Evolutionary conservation across 2,329 filamentous ascomycete species (phyloP).

Genomic region (Saccharata proteae): DNA sequence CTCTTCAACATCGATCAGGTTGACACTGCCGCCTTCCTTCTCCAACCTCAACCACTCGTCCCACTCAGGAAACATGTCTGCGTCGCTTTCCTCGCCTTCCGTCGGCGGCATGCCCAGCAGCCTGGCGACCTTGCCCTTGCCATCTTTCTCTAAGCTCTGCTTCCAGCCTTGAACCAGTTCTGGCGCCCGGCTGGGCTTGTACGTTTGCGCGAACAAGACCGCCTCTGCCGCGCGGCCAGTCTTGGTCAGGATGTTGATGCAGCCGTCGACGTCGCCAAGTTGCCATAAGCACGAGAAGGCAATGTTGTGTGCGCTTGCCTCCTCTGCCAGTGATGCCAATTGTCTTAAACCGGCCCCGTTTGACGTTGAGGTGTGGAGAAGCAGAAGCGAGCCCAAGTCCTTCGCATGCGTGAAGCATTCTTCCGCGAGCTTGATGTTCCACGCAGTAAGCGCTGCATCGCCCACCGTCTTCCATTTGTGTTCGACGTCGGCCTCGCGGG

Average conservation of each 20-base stretch:
- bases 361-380: slow-evolving; percentile 77
- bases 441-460: slow-evolving; percentile 73
- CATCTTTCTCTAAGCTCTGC: slow-evolving; percentile 64
- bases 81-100: slow-evolving; percentile 47
- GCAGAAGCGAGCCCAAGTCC: slow-evolving; percentile 76
- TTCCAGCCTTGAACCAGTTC: slow-evolving; percentile 71
- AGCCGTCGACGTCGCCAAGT: slow-evolving; percentile 68
- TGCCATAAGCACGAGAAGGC: slow-evolving; percentile 88
- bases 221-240: slow-evolving; percentile 77
- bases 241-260: slow-evolving; percentile 64
- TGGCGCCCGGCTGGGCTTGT: slow-evolving; percentile 68
- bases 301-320: slow-evolving; percentile 75
- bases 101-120: slow-evolving; percentile 64
- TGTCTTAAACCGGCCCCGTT: slow-evolving; percentile 62
- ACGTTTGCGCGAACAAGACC: slow-evolving; percentile 86
- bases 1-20: slow-evolving; percentile 17
- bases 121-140: slow-evolving; percentile 75
- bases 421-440: slow-evolving; percentile 79
- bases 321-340: slow-evolving; percentile 63
- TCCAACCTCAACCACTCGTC: slow-evolving; percentile 79
- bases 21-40: slow-evolving; percentile 48
- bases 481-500: slow-evolving; percentile 71
- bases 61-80: slow-evolving; percentile 93
- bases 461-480: slow-evolving; percentile 99
- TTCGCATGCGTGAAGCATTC: slow-evolving; percentile 89